Evolutionary conservation across 805 yeast species (phyloP).

Genomic region (Candida palmyrensis): DNA sequence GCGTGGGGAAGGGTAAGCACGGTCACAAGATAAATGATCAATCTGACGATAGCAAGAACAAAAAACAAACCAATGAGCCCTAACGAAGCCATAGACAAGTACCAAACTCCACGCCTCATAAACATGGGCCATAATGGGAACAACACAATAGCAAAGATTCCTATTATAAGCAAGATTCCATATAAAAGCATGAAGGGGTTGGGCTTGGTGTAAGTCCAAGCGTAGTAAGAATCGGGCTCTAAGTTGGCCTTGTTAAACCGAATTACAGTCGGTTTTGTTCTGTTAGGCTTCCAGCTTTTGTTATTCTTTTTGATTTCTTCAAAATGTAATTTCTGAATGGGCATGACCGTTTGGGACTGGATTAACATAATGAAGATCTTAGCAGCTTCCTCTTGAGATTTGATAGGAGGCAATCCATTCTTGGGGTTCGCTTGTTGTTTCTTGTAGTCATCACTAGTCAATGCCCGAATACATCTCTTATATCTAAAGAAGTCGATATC

Average conservation of each 20-base stretch:
- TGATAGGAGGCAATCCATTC: slow-evolving; percentile 38
- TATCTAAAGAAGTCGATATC: slow-evolving; percentile 80
- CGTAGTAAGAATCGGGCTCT: slow-evolving; percentile 65
- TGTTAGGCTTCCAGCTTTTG: slow-evolving; percentile 58
- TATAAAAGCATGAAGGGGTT: slow-evolving; percentile 59
- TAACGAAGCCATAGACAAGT: slow-evolving; percentile 70
- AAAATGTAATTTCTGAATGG: slow-evolving; percentile 70
- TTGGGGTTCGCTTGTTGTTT: slow-evolving; percentile 43
- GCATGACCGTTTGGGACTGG: slow-evolving; percentile 66
- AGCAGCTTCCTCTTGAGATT: slow-evolving; percentile 51
- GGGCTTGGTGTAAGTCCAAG: slow-evolving; percentile 77
- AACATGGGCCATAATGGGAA: slow-evolving; percentile 95
- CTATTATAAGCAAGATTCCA: slow-evolving; percentile 62
- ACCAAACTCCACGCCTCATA: slow-evolving; percentile 90
- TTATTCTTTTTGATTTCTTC: slow-evolving; percentile 50
- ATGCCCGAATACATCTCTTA: slow-evolving; percentile 78
- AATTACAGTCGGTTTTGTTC: slow-evolving; percentile 56
- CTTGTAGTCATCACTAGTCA: slow-evolving; percentile 67
- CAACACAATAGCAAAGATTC: slow-evolving; percentile 57
- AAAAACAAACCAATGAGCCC: slow-evolving; percentile 74
- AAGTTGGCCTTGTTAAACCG: slow-evolving; percentile 54
- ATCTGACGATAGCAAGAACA: slow-evolving; percentile 70
- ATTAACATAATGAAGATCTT: slow-evolving; percentile 64
- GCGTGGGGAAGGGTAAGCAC: slow-evolving; percentile 60
- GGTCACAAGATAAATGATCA: slow-evolving; percentile 61